Conservation (phyloP, 306 rosid genomes). For the barrel medic (Medicago truncatula) region MtrunA17r5.0-ANR NC_053042.1:46595001-46595500, state of each 20-base stretch:
- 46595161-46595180: too few relatives aligned
- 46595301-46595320: not conserved
- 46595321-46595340: not conserved
- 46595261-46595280: not conserved
- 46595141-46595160: too few relatives aligned
- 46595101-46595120: too few relatives aligned
- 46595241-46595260: not conserved
- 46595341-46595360: not conserved
- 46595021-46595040: too few relatives aligned
- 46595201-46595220: not conserved
- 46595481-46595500: constrained; percentile 91
- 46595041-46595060: too few relatives aligned
- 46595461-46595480: constrained; percentile 77
- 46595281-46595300: constrained; percentile 9
- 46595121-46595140: too few relatives aligned
- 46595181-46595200: too few relatives aligned
- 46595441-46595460: constrained; percentile 71
- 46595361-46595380: not conserved
- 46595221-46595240: not conserved
- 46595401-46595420: constrained; percentile 76
- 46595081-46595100: too few relatives aligned
- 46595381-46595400: constrained; percentile 64
- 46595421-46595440: constrained; percentile 89
- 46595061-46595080: too few relatives aligned
- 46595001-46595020: too few relatives aligned